phyloP scores from a whole-genome alignment of 116 monocot genomes.

The Phalaenopsis hybrid region DNA sequence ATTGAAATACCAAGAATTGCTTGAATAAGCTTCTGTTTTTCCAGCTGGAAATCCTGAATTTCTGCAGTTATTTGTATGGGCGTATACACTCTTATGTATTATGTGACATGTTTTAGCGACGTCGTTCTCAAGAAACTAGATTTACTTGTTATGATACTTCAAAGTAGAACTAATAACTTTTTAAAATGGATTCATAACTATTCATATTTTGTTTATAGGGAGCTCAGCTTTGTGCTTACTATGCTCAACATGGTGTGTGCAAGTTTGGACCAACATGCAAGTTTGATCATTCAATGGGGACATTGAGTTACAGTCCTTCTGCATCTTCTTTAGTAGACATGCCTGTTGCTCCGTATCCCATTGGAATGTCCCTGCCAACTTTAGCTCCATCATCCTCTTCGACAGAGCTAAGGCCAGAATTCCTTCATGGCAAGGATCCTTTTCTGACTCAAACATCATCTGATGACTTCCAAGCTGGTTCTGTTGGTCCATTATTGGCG shows the following conservation, averaged over 20 bases:
- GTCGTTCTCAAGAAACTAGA: no score
- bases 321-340: slow-evolving; percentile 63
- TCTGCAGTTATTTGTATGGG: no score
- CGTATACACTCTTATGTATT: no score
- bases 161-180: not conserved
- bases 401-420: slow-evolving; percentile 38
- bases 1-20: no score
- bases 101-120: no score
- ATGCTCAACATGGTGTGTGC: slow-evolving; percentile 61
- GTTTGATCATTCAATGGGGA: slow-evolving; percentile 71
- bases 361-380: slow-evolving; percentile 33
- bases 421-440: slow-evolving; percentile 18
- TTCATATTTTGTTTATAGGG: slow-evolving; percentile 33
- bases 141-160: no score
- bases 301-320: slow-evolving; percentile 45
- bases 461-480: slow-evolving; percentile 1
- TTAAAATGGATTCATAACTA: not conserved
- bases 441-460: not conserved
- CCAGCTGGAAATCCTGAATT: no score
- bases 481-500: slow-evolving; percentile 1
- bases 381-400: slow-evolving; percentile 46
- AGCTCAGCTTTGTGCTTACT: slow-evolving; percentile 55
- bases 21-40: no score
- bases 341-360: slow-evolving; percentile 41
- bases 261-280: slow-evolving; percentile 66